Evolutionary conservation across 768 basidiomycete genomes (phyloP), one percentile per base, ranked within the genome.

Genomic region (Daedalea quercina): DNA sequence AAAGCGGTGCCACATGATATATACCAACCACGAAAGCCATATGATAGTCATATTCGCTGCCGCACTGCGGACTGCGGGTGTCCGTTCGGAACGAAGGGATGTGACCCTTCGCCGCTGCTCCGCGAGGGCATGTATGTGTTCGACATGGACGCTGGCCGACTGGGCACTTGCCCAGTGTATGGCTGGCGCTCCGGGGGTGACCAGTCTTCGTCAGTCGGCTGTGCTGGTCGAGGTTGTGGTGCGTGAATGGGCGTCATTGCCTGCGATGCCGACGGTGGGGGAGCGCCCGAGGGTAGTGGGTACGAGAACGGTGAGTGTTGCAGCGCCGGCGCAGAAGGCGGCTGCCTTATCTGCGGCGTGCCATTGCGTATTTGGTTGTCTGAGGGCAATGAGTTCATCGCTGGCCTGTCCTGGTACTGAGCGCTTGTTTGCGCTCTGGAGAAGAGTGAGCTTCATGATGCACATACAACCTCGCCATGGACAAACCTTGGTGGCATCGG

Each of bases 211-310:
- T 45, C 44, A 44, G 53, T 47, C 57, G 54, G 58, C 58, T 50
- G 45, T 28, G 71, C 69, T 50, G 68, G 60, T 35, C 71, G 68
- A 33, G 67, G 63, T 42, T 74, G 65, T 33, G 71, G 69, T 54
- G 72, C 73, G 63, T 78, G 76, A 54, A 76, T 70, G 66, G 74
- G 69, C 58, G 67, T 64, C 23, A 67, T 65, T 40, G 70, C 69
- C 58, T 76, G 79, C 25, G 76, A 74, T 37, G 77, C 63, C 11
- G 78, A 73, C 3, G 67, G 46, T 8, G 75, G 76, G 28, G 79
- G 74, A 22, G 51, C 46, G 8, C 67, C 67, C 22, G 76, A 51
- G 33, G 54, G 69, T 1, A 76, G 63, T 26, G 73, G 70, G 49
- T 76, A 77, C 31, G 75, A 70, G 65, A 73, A 73, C 12, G 73